Evolutionary conservation across 139 green algal species (phyloP), one percentile per base, ranked within the genome.

Genomic region (Closterium sp.): DNA sequence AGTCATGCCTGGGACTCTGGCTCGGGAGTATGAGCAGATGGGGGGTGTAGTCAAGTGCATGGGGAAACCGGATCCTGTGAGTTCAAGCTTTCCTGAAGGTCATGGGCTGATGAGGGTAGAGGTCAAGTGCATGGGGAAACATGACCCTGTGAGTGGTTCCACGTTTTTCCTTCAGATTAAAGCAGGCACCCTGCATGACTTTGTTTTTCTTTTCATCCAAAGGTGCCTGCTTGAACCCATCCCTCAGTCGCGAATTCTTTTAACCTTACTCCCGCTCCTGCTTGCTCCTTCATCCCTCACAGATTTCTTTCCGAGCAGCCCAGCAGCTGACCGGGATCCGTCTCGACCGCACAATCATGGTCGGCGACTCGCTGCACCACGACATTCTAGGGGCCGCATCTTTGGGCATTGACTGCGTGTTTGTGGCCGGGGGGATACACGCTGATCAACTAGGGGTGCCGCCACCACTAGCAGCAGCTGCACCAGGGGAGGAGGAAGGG

Each of bases 41-140:
- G 93, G 93, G 5, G 93, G 93, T 24, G 86, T 90, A 21, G 92
- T 95, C 24, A 38, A 86, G 34, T 89, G 91, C 32, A 95, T 94
- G 92, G 92, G 92, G 21, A 95, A 95, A 87, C 92, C 92, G 17
- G 92, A 91, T 31, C 85, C 31, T 45, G 92, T 95, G 92, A 93
- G 34, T n/a, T 95, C n/a, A n/a, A n/a, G n/a, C n/a, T n/a, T n/a
- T n/a, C n/a, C n/a, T n/a, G n/a, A n/a, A n/a, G n/a, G n/a, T n/a
- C n/a, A 95, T 31, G 85, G 89, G 86, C 28, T 92, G 70, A 28
- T 92, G 30, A 91, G 93, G 5, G 93, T 90, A 19, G 86, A 87
- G 30, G 92, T 95, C 24, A 38, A 86, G 34, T 89, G 91, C 32
- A 95, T 94, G 92, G 92, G 92, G 21, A 95, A 95, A 87, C 92